Evolutionary conservation across 352 stramenopile genomes (phyloP), one percentile per base, ranked within the genome.

Genomic region (Pythium grandisporangium): DNA sequence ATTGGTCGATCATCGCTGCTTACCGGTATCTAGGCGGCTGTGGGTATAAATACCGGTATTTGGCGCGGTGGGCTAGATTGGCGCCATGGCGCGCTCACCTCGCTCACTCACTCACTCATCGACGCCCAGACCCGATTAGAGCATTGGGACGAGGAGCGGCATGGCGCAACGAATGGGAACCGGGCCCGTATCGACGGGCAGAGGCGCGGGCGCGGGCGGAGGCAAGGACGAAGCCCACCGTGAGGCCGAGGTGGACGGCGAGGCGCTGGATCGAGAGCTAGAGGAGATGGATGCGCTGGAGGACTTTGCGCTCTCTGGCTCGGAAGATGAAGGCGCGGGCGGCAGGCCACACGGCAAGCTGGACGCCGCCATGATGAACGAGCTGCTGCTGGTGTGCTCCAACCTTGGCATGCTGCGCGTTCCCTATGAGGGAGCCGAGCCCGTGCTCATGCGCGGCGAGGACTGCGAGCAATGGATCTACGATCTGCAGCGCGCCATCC

Each of bases 331-430:
- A 19, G 45, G 42, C 19, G 60, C 26, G 1, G 42, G 38, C n/a
- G 58, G 58, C 5, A n/a, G n/a, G n/a, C n/a, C n/a, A n/a, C n/a
- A n/a, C n/a, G 55, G 48, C 11, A 54, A 61, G 48, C 66, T 93
- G 23, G 77, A 90, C 56, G 42, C 46, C n/a, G 74, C 63, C 42
- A 89, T 93, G 77, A 76, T 86, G 68, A 88, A 93, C 52, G 77
- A 93, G 46, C 57, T 93, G 47, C 53, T 93, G 57, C 77, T 93
- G 13, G 80, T 93, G 48, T 93, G 80, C 63, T 93, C 80, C 25
- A 93, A 93, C 52, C 51, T 93, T 17, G 80, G 77, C 25, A 84
- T 93, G 68, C 51, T 89, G 20, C 77, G 70, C 35, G 70, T 84
- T 17, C 56, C 65, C 21, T 53, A 45, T 2, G 72, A 85, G 29